Base-by-base conservation (phyloP, 2,329 filamentous ascomycete genomes). In the Ustulina deusta region DNA sequence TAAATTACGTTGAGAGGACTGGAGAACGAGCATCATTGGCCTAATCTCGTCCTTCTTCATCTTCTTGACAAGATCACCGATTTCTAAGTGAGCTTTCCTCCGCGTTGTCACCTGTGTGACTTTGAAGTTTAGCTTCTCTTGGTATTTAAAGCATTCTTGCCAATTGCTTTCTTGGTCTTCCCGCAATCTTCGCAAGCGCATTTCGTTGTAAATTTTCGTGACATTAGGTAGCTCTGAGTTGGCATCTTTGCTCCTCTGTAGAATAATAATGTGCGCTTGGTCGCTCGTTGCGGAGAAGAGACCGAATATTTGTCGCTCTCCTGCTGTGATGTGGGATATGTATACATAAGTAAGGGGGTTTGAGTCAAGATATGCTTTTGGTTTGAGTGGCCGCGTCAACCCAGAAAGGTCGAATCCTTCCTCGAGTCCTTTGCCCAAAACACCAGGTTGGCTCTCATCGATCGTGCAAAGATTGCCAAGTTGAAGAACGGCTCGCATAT, bases 401-500 rank as follows among this genome's bases (percentile, higher is more conserved):
- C 92, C 87, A 11, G 87, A 87, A 2, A 99, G 85, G 72, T 97
- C 94, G 74, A 99, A 99, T 0, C 96, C 97, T 74, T 95, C 91
- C 73, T 99, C 96, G 7, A 99, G 83, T 61, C 96, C 96, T 75
- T 92, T 95, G 57, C 96, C 96, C 9, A 99, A 87, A 1, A 97
- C 94, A 73, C 95, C 97, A 68, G 92, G 88, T 74, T 97, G 94
- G 62, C 85, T 90, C 75, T 97, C 92, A 75, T 99, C 96, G 72
- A 99, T 97, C 1, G 93, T 97, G 78, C 96, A 99, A 34, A 92
- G 84, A 75, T 93, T 97, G 48, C 96, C 97, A 0, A 99, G 84
- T 73, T 96, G 92, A 10, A 99, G 86, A 36, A 99, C 87, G 3
- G 95, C 96, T 46, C 95, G 89, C 55, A 97, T 87, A 70, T 93